phyloP scores from a whole-genome alignment of 257 asterid genomes.

The Lantana camara region DNA sequence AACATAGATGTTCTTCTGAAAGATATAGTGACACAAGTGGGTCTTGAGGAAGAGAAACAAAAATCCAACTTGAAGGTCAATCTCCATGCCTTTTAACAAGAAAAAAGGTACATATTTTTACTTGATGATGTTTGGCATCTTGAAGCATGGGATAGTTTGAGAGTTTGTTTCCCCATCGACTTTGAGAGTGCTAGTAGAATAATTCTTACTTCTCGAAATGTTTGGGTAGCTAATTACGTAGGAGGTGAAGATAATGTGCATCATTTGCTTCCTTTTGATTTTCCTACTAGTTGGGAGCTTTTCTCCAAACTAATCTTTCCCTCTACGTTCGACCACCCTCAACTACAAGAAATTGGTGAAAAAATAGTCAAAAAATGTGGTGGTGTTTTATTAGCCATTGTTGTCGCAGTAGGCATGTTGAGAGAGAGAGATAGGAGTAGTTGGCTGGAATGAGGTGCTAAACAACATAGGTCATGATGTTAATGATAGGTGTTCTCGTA shows the following conservation, averaged over 20 bases:
- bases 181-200: conserved; percentile 23
- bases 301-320: too few relatives aligned
- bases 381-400: conserved; percentile 29
- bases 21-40: conserved; percentile 28
- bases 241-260: conserved; percentile 20
- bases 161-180: neutral
- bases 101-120: too few relatives aligned
- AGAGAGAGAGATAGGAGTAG: neutral
- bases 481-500: conserved; percentile 11
- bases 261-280: too few relatives aligned
- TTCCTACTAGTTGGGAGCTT: too few relatives aligned
- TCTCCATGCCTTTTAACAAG: conserved; percentile 15
- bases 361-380: conserved; percentile 22
- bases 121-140: conserved; percentile 32
- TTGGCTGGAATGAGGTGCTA: neutral
- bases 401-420: neutral
- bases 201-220: conserved; percentile 28
- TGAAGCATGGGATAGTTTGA: conserved; percentile 19
- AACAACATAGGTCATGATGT: too few relatives aligned
- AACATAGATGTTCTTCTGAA: neutral
- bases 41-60: conserved; percentile 13
- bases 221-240: conserved; percentile 24
- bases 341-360: too few relatives aligned
- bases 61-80: conserved; percentile 4
- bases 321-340: too few relatives aligned